Evolutionary conservation across 2,329 filamentous ascomycete genomes (phyloP), one percentile per base, ranked within the genome.

Genomic region (Colletotrichum sp.): DNA sequence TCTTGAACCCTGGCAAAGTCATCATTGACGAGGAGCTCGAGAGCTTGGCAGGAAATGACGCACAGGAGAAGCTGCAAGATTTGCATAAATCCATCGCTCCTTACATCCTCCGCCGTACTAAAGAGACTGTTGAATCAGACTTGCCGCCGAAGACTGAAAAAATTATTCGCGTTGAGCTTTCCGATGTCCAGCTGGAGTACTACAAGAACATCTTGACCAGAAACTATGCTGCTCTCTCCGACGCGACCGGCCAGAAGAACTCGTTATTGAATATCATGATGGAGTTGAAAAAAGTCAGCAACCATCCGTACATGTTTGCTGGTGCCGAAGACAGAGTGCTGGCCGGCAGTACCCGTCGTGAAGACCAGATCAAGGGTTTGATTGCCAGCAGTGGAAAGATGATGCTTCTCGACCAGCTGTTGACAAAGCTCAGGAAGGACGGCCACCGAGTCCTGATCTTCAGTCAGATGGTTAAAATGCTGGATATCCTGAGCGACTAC

Each of bases 401-500:
- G 97, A 98, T 98, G 96, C 89, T 99, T 65, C 91, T 99, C 9
- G 97, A 99, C 80, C 95, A 96, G 82, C 92, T 99, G n/a, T 90
- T 99, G 13, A 94, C 94, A 8, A 99, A 99, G 85, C 87, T 99
- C 78, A 98, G 94, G 84, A 95, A 94, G 79, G 97, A 99, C 81
- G 95, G 95, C 64, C 97, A 99, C 84, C 95, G 97, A 70, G 97
- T 99, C 15, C 87, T 99, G 77, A 98, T 99, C 78, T 99, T 99
- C 88, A 98, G 96, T 83, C 97, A 99, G 83, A 99, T 99, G 97
- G 97, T 99, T 43, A 97, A 95, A 83, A 98, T 99, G 94, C 91
- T 99, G 26, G 96, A 99, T 81, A 97, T 99, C 69, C 89, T 99
- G 2, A 95, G 95, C 61, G 96, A 99, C 81, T 99, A 99, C 82